These are phyloP conservation scores for Cytidiella melzeri DNA, from an alignment of 768 basidiomycete species.

Conservation along the genomic window DNA sequence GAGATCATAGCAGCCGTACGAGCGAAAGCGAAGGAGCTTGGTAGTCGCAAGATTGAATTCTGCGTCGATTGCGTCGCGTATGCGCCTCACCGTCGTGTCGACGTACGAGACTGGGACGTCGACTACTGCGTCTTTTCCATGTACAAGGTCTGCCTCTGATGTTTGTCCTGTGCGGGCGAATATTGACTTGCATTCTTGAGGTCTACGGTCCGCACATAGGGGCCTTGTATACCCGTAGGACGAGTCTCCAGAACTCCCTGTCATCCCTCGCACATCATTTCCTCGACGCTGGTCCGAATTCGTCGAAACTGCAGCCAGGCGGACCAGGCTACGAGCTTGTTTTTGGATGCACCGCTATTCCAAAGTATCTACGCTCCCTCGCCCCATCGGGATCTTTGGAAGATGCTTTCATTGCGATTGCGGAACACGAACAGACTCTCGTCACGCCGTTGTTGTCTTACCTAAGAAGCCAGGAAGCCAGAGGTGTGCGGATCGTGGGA, in stretches of 20 bases:
- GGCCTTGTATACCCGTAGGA: slow-evolving; percentile 51
- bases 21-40: slow-evolving; percentile 42
- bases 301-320: slow-evolving; percentile 67
- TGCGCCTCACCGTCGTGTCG: slow-evolving; percentile 65
- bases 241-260: slow-evolving; percentile 45
- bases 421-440: slow-evolving; percentile 54
- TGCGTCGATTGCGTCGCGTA: slow-evolving; percentile 76
- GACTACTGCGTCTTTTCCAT: slow-evolving; percentile 68
- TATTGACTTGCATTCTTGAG: slow-evolving; percentile 28
- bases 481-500: slow-evolving; percentile 12
- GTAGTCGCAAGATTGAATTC: slow-evolving; percentile 57
- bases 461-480: slow-evolving; percentile 35
- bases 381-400: slow-evolving; percentile 37
- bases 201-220: slow-evolving; percentile 73
- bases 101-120: slow-evolving; percentile 73
- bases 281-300: slow-evolving; percentile 37
- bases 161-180: background rate
- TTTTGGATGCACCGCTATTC: slow-evolving; percentile 52
- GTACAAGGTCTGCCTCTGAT: slow-evolving; percentile 55
- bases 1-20: slow-evolving; percentile 48
- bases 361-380: slow-evolving; percentile 59
- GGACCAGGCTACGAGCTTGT: slow-evolving; percentile 72
- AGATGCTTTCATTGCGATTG: slow-evolving; percentile 49
- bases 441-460: slow-evolving; percentile 49
- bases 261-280: slow-evolving; percentile 67